These are phyloP conservation scores for Collybia sp. DNA, from an alignment of 768 basidiomycete genomes.

Conservation along the genomic window DNA sequence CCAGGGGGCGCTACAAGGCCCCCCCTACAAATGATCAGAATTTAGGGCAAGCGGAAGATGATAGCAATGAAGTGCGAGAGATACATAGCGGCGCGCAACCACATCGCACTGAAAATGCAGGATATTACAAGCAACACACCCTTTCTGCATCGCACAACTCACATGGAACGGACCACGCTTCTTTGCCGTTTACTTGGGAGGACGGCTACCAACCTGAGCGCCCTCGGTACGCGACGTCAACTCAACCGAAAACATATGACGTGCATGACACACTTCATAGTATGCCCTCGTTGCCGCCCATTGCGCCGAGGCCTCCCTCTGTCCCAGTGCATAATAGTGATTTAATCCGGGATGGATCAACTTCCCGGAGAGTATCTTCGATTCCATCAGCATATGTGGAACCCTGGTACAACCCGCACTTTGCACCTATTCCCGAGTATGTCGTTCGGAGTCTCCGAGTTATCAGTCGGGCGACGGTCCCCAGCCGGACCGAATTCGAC, in stretches of 20 bases:
- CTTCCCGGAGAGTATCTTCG: constrained; percentile 19
- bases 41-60: not conserved
- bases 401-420: constrained; percentile 55
- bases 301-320: not conserved
- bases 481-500: constrained; percentile 49
- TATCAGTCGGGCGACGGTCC: constrained; percentile 56
- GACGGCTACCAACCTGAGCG: too few species aligned
- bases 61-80: too few species aligned
- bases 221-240: too few species aligned
- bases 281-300: too few species aligned
- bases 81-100: constrained; percentile 4
- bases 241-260: too few species aligned
- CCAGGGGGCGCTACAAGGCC: constrained; percentile 61
- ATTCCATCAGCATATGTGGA: constrained; percentile 46
- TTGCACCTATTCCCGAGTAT: constrained; percentile 54
- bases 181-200: too few species aligned
- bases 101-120: constrained; percentile 17
- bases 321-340: not conserved
- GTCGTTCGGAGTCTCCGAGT: constrained; percentile 50
- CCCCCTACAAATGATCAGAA: constrained; percentile 22
- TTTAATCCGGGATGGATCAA: not conserved
- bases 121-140: constrained; percentile 44
- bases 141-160: constrained; percentile 22
- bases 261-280: too few species aligned
- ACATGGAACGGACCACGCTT: too few species aligned